Evolutionary conservation across 208 protist genomes (phyloP).

Genomic region (Strigomonas galati): DNA sequence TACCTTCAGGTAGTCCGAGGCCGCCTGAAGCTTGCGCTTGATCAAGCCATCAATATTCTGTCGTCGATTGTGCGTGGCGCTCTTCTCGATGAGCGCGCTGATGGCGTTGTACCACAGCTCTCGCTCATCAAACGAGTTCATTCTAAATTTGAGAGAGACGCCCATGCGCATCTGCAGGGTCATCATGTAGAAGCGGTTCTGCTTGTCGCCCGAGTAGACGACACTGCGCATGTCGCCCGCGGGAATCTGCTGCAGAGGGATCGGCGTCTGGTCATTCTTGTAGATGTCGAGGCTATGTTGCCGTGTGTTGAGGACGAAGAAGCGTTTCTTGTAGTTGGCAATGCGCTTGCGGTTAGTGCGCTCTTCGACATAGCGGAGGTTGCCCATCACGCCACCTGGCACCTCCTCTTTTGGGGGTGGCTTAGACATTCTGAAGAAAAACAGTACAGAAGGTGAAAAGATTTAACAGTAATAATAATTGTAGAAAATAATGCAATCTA

Average conservation of each 20-base stretch:
- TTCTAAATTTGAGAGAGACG: conserved; percentile 56
- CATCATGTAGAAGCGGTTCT: conserved; percentile 81
- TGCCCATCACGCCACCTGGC: conserved; percentile 42
- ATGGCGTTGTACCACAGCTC: conserved; percentile 72
- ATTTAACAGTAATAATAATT: conserved; percentile 7
- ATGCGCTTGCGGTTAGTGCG: conserved; percentile 35
- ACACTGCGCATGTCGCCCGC: conserved; percentile 65
- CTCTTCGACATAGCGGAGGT: conserved; percentile 55
- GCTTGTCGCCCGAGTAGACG: conserved; percentile 65
- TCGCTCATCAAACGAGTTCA: conserved; percentile 64
- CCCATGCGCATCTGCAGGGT: conserved; percentile 43
- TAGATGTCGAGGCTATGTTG: conserved; percentile 65
- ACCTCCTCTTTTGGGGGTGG: background rate
- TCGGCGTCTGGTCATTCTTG: conserved; percentile 80
- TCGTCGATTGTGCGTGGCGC: conserved; percentile 54
- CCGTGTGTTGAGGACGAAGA: conserved; percentile 69
- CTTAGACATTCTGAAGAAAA: background rate
- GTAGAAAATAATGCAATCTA: background rate
- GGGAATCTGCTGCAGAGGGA: conserved; percentile 40
- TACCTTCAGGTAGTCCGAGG: conserved; percentile 51
- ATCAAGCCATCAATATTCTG: conserved; percentile 48
- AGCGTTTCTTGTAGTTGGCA: conserved; percentile 72
- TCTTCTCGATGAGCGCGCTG: conserved; percentile 56
- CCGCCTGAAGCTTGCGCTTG: conserved; percentile 36
- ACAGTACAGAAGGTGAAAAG: background rate